Evolutionary conservation across 768 basidiomycete species (phyloP).

Genomic region (Lactifluus rugatus): DNA sequence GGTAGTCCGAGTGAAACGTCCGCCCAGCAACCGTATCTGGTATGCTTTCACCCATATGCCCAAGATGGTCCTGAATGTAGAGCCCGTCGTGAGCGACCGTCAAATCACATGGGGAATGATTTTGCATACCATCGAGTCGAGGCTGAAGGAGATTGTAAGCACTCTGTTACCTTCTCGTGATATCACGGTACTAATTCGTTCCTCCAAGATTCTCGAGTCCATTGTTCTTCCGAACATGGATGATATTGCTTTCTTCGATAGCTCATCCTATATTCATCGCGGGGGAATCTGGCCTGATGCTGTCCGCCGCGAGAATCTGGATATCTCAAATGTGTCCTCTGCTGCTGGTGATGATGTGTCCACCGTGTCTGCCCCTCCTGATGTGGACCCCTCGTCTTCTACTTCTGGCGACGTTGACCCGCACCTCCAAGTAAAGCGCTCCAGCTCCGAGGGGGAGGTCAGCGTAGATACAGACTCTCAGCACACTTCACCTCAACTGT

Average conservation of each 20-base stretch:
- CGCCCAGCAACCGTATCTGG: constrained; percentile 94
- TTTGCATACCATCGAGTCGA: constrained; percentile 78
- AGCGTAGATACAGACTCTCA: background rate
- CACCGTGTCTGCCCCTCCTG: constrained; percentile 29
- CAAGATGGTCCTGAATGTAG: constrained; percentile 78
- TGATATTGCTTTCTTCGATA: constrained; percentile 94
- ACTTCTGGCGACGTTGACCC: constrained; percentile 17
- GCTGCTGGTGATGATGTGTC: constrained; percentile 22
- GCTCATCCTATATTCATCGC: constrained; percentile 46
- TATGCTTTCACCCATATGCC: constrained; percentile 89
- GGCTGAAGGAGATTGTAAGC: constrained; percentile 77
- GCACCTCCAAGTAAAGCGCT: constrained; percentile 20
- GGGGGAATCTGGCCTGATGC: constrained; percentile 90
- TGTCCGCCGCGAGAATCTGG: constrained; percentile 32
- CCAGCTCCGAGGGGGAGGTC: constrained; percentile 28
- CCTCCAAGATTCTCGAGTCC: constrained; percentile 74
- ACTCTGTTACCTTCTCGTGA: background rate
- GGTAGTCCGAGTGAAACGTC: constrained; percentile 82
- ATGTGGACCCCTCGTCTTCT: constrained; percentile 20
- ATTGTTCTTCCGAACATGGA: constrained; percentile 98
- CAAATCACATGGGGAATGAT: constrained; percentile 95
- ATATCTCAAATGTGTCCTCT: background rate
- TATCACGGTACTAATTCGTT: constrained; percentile 6
- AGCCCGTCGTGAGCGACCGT: constrained; percentile 89
- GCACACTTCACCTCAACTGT: background rate